phyloP scores from a whole-genome alignment of 441 rosid genomes.

The Adansonia grandidieri region DNA sequence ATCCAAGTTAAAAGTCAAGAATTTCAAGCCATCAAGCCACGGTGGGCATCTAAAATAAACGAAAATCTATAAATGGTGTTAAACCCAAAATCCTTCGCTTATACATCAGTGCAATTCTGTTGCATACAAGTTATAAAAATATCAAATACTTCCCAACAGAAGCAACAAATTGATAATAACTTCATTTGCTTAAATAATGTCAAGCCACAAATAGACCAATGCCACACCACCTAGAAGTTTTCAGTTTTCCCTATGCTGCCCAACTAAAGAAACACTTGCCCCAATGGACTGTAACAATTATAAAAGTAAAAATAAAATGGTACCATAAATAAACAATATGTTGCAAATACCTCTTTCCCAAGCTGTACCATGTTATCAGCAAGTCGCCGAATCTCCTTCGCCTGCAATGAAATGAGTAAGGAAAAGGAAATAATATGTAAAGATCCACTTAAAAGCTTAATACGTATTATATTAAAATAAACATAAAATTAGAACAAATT shows the following conservation, averaged over 20 bases:
- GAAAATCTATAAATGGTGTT: not conserved
- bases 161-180: not conserved
- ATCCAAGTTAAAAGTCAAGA: not conserved
- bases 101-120: not conserved
- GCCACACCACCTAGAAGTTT: not conserved
- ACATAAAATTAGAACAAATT: not conserved
- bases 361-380: constrained; percentile 94
- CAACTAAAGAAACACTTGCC: not conserved
- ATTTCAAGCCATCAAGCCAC: not conserved
- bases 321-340: not conserved
- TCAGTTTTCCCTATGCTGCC: not conserved
- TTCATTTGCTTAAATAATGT: not conserved
- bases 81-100: not conserved
- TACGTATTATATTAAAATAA: not conserved
- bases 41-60: not conserved
- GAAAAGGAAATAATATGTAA: not conserved
- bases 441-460: not conserved
- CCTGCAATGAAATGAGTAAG: constrained; percentile 45
- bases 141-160: constrained; percentile 1
- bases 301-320: not conserved
- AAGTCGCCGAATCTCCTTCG: constrained; percentile 77
- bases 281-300: not conserved
- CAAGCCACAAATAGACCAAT: not conserved
- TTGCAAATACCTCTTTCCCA: constrained; percentile 69
- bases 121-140: not conserved